phyloP scores from a whole-genome alignment of 192 early-diverging fungal species.

The Coemansia guatemalensis region DNA sequence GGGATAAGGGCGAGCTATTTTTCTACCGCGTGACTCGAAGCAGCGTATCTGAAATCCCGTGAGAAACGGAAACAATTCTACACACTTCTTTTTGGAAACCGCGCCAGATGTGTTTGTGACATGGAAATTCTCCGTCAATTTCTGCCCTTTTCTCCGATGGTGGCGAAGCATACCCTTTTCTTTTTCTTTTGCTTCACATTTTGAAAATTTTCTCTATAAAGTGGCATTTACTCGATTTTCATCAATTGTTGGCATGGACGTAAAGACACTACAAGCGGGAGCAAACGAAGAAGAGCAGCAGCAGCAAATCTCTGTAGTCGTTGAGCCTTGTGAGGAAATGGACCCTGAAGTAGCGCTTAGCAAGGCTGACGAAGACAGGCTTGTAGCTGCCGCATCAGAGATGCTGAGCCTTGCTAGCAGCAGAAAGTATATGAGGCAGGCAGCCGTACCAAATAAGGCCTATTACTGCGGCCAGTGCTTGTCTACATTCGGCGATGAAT shows the following conservation, averaged over 20 bases:
- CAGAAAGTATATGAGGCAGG: background rate
- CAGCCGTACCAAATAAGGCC: background rate
- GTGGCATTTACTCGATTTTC: background rate
- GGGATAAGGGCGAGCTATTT: background rate
- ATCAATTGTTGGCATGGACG: background rate
- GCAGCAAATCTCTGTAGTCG: background rate
- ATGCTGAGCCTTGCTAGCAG: background rate
- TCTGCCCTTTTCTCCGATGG: background rate
- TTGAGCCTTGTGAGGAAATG: background rate
- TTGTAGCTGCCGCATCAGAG: background rate
- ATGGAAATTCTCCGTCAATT: background rate
- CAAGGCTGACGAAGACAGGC: background rate
- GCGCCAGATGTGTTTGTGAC: background rate
- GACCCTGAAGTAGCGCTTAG: background rate
- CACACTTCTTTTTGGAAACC: background rate
- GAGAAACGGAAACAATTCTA: background rate
- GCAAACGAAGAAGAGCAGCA: background rate
- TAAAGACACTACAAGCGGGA: background rate
- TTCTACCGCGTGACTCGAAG: background rate
- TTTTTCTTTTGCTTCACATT: background rate
- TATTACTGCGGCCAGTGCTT: background rate
- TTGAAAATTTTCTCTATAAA: background rate
- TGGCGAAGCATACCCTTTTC: background rate
- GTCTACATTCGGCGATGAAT: background rate
- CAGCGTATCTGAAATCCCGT: background rate